phyloP scores from a whole-genome alignment of 257 asterid species.

The Jaltomata sinuosa region DNA sequence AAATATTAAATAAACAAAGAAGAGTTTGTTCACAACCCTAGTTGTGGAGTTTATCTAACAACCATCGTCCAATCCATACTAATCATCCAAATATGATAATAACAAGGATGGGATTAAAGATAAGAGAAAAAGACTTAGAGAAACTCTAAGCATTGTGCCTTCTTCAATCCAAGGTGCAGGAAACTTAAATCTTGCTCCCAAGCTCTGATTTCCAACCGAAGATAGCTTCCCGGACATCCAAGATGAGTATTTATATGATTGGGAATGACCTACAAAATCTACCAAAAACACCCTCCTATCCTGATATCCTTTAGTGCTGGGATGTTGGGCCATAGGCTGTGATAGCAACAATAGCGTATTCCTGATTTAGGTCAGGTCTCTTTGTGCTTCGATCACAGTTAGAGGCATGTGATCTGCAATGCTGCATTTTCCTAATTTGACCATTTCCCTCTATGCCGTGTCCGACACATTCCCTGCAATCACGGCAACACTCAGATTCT shows the following conservation, averaged over 20 bases:
- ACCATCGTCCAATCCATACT: background rate
- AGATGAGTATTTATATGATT: background rate
- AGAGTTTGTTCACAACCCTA: background rate
- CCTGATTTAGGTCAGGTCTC: background rate
- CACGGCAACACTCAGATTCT: background rate
- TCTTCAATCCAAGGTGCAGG: background rate
- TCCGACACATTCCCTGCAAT: background rate
- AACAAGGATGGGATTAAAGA: background rate
- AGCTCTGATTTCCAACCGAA: background rate
- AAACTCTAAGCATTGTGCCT: background rate
- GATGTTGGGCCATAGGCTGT: background rate
- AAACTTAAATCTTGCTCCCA: background rate
- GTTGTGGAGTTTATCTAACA: background rate
- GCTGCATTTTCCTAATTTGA: background rate
- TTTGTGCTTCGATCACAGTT: background rate
- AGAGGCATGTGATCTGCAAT: background rate
- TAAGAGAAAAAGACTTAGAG: background rate
- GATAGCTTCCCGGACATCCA: background rate
- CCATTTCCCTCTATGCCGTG: background rate
- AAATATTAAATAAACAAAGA: background rate
- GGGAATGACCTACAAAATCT: background rate
- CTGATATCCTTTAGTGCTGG: background rate
- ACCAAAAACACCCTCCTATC: background rate
- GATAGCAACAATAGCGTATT: background rate
- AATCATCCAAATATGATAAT: background rate